phyloP scores from a whole-genome alignment of 2,329 filamentous ascomycete species.

The Diaporthe humulicola region DNA sequence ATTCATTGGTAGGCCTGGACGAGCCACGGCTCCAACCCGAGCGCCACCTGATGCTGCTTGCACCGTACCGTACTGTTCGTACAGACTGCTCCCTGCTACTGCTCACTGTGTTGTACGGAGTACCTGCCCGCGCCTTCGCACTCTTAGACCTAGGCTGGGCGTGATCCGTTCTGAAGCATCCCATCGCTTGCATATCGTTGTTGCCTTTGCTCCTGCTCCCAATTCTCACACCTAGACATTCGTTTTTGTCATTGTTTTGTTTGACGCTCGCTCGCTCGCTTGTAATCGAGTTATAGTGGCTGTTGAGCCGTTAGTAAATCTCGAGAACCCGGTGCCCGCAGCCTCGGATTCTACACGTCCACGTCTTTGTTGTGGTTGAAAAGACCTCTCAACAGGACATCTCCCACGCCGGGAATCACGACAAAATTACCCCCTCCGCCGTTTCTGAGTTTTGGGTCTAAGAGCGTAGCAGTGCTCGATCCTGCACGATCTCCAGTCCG shows the following conservation, averaged over 20 bases:
- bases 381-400: neutral
- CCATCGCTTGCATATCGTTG: constrained; percentile 27
- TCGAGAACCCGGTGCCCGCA: constrained; percentile 1
- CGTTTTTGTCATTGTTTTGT: constrained; percentile 42
- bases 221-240: constrained; percentile 42
- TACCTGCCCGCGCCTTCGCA: constrained; percentile 20
- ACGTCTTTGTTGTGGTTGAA: constrained; percentile 20
- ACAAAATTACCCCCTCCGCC: neutral
- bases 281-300: constrained; percentile 31
- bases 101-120: constrained; percentile 20
- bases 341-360: neutral
- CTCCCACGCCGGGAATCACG: neutral
- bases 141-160: constrained; percentile 25
- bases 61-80: constrained; percentile 20
- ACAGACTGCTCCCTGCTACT: neutral
- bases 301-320: constrained; percentile 17
- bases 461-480: constrained; percentile 17
- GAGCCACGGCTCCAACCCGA: constrained; percentile 31
- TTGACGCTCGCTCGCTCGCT: constrained; percentile 19
- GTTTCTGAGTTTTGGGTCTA: neutral
- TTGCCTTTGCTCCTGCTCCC: constrained; percentile 36
- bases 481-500: neutral
- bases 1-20: constrained; percentile 10
- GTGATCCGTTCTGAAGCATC: constrained; percentile 28
- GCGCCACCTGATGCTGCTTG: constrained; percentile 1